These are phyloP conservation scores for Plasmodium cynomolgi DNA, from an alignment of 169 alveolate genomes.

Conservation along the genomic window DNA sequence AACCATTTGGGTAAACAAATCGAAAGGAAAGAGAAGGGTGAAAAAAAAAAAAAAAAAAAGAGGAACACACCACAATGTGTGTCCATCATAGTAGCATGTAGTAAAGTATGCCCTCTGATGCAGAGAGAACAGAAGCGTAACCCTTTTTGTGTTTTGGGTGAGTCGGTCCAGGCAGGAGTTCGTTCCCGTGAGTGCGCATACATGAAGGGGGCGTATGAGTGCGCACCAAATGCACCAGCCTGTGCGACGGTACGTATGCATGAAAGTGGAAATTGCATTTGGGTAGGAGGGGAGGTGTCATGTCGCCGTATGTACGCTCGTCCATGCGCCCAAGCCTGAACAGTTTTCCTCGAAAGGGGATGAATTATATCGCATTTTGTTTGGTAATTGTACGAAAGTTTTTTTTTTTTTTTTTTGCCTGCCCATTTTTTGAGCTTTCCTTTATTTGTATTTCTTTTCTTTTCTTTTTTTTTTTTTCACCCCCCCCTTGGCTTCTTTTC, in stretches of 20 bases:
- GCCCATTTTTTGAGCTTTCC: background rate
- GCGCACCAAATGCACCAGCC: background rate
- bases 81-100: background rate
- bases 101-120: background rate
- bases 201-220: background rate
- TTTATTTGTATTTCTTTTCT: background rate
- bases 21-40: background rate
- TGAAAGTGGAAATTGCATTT: background rate
- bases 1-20: background rate
- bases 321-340: constrained; percentile 1
- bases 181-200: background rate
- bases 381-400: background rate
- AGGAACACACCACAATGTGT: background rate
- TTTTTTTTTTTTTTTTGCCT: background rate
- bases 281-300: background rate
- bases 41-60: background rate
- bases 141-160: background rate
- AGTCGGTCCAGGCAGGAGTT: constrained; percentile 1
- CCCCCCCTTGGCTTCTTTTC: background rate
- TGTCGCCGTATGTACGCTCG: background rate
- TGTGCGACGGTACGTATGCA: background rate
- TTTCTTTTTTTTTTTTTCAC: background rate
- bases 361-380: background rate
- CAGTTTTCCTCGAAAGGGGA: background rate
- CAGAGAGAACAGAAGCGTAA: background rate